Evolutionary conservation across 1,139 yeast species (phyloP).

Genomic region (Zhuliangozyma parablackwelliae): DNA sequence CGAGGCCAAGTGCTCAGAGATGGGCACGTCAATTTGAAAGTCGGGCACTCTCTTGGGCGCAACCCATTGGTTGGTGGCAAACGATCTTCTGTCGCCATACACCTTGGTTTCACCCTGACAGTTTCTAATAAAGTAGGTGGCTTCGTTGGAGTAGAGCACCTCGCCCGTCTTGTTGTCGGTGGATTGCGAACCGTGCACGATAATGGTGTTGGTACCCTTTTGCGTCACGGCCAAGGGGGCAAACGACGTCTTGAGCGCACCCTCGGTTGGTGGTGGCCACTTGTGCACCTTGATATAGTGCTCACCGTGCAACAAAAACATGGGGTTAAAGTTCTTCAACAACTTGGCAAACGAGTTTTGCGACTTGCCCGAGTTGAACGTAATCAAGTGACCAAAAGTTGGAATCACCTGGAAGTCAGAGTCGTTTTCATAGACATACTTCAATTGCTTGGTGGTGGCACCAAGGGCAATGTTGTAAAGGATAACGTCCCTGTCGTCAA

Average conservation of each 20-base stretch:
- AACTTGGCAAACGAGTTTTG: constrained; percentile 51
- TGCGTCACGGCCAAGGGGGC: constrained; percentile 72
- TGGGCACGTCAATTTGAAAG: constrained; percentile 53
- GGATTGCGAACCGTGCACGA: constrained; percentile 72
- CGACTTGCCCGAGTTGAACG: constrained; percentile 49
- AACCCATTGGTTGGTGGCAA: constrained; percentile 60
- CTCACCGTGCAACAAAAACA: constrained; percentile 90
- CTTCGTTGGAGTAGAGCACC: constrained; percentile 72
- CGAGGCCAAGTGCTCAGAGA: constrained; percentile 79
- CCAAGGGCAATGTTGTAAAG: constrained; percentile 90
- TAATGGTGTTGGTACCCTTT: constrained; percentile 85
- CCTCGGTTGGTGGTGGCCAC: constrained; percentile 78
- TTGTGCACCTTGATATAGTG: constrained; percentile 79
- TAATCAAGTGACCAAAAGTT: constrained; percentile 85
- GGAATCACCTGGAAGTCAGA: constrained; percentile 86
- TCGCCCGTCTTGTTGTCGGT: constrained; percentile 69
- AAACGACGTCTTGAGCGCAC: constrained; percentile 55
- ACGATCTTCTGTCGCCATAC: constrained; percentile 46
- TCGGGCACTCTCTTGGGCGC: constrained; percentile 71
- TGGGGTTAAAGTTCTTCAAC: constrained; percentile 82
- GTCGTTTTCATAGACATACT: constrained; percentile 76
- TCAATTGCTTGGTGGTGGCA: constrained; percentile 71
- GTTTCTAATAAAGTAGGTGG: constrained; percentile 82
- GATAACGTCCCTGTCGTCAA: constrained; percentile 68
- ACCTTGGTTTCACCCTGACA: constrained; percentile 61